Evolutionary conservation across 148 eudicot species (phyloP).

Genomic region (Rhododendron vialii): DNA sequence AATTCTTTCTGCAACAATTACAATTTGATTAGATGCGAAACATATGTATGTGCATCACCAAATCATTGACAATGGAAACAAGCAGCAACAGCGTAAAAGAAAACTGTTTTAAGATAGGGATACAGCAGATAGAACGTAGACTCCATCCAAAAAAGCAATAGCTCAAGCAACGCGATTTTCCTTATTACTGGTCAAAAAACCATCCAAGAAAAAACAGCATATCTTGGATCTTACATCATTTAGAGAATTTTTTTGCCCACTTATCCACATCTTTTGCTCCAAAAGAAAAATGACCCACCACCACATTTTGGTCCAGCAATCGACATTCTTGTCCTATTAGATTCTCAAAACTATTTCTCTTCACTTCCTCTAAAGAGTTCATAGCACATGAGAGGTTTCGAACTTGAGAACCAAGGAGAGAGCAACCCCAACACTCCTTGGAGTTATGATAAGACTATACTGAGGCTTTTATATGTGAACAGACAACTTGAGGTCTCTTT

Average conservation of each 20-base stretch:
- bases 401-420: not conserved
- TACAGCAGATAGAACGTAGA: not conserved
- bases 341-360: not conserved
- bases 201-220: not conserved
- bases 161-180: not conserved
- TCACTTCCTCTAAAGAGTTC: not conserved
- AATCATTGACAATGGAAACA: not conserved
- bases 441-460: not conserved
- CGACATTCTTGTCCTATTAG: not conserved
- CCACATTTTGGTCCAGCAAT: not conserved
- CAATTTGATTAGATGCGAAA: not conserved
- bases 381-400: not conserved
- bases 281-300: not conserved
- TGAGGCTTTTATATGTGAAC: not conserved
- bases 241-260: not conserved
- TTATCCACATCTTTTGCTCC: not conserved
- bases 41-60: not conserved
- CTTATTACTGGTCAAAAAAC: not conserved
- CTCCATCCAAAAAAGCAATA: not conserved
- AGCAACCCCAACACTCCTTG: not conserved
- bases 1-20: constrained; percentile 70
- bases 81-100: not conserved
- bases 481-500: not conserved
- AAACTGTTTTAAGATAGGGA: not conserved
- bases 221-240: not conserved